A percentile compares a stretch with the other conserved stretches of the same genome.
phyloP scores from a whole-genome alignment of 192 early-diverging fungal species.

The Entomortierella lignicola region DNA sequence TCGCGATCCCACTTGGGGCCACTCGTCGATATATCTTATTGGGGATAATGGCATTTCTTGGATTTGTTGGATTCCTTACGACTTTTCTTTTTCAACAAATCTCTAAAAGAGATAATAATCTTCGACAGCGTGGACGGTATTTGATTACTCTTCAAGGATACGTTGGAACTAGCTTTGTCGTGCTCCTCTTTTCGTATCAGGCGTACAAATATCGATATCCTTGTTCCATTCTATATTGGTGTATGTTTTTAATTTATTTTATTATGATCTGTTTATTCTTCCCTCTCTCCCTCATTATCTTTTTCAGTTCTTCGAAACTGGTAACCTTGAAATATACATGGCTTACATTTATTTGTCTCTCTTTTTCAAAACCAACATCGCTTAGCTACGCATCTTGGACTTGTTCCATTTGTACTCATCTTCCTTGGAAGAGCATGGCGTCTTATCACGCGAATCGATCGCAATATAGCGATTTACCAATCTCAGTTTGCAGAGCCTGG shows the following conservation, averaged over 20 bases:
- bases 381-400: too few species aligned
- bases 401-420: slow-evolving; percentile 29
- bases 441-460: slow-evolving; percentile 36
- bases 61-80: slow-evolving; percentile 10
- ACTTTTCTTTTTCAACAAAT: slow-evolving; percentile 44
- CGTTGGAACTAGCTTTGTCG: slow-evolving; percentile 18
- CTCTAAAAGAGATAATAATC: slow-evolving; percentile 43
- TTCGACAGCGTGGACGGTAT: slow-evolving; percentile 49
- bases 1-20: slow-evolving; percentile 7
- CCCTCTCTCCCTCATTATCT: not conserved
- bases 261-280: not conserved
- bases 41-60: slow-evolving; percentile 1
- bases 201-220: slow-evolving; percentile 33
- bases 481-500: slow-evolving; percentile 40
- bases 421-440: slow-evolving; percentile 36
- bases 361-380: too few species aligned
- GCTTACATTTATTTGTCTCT: too few species aligned
- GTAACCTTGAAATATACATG: slow-evolving; percentile 24
- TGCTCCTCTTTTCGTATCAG: slow-evolving; percentile 10
- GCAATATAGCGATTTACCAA: slow-evolving; percentile 41
- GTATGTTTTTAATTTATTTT: slow-evolving; percentile 6
- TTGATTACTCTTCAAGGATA: slow-evolving; percentile 39
- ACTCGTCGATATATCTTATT: slow-evolving; percentile 26
- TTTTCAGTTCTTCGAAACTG: not conserved
- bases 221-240: slow-evolving; percentile 24